Evolutionary conservation across 2,329 filamentous ascomycete species (phyloP), one percentile per base, ranked within the genome.

Genomic region (Orbilia ellipsospora): DNA sequence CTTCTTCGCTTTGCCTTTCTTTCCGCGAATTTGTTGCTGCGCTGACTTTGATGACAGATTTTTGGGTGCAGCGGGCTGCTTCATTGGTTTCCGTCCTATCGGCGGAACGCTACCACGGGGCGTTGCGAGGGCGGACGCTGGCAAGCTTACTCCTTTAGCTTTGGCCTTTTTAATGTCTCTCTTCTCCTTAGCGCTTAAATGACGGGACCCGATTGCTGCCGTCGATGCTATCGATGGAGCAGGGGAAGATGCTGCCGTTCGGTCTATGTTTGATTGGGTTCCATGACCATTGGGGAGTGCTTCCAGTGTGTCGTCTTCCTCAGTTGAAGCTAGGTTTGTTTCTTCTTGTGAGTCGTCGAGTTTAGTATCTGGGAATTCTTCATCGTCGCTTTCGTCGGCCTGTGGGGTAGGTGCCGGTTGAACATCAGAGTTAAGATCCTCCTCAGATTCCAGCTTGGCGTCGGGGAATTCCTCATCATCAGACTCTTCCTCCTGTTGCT

Each of bases 1-100:
- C 82, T 95, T 96, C 85, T 96, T 97, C 51, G 90, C 89, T 81
- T 96, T 97, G 73, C 87, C 87, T 70, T 88, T 89, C 82, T 96
- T 93, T 31, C 93, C 93, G 69, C 94, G 89, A 13, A 86, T 82
- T 54, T 79, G 75, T 40, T 73, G 73, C 15, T 78, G 63, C 16
- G 68, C 78, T 0, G 82, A 80, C 62, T 79, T 77, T 6, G 68
- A 28, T 69, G 77, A 65, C 74, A 78, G 79, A 45, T 52, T 73
- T 16, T 51, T 54, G 2, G 69, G 69, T 28, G 69, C 69, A 2
- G 62, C 61, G 8, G 69, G 55, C 78, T 45, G 74, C 64, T 77
- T 79, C 80, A 79, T 69, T 77, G 79, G 75, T 61, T 66, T 74
- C 61, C 55, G 70, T 7, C 63, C 42, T 15, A 68, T 63, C 5